Evolutionary conservation across 192 early-diverging fungal genomes (phyloP).

Genomic region (Gryganskiella cystojenkinii): DNA sequence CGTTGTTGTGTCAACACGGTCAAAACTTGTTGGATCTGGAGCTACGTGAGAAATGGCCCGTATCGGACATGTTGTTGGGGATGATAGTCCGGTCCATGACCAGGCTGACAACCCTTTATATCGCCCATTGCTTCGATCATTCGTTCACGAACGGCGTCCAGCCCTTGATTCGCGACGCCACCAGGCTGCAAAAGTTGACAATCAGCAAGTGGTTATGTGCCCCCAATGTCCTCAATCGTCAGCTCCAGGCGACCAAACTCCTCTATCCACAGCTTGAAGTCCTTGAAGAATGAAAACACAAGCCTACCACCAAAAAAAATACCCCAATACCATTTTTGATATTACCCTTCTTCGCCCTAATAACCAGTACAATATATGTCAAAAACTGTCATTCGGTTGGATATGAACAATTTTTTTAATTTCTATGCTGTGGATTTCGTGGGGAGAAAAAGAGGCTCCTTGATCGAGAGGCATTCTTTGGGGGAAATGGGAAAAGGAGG

Average conservation of each 20-base stretch:
- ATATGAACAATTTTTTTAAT: not conserved
- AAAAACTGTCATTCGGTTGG: too few relatives aligned
- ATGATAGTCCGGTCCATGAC: constrained; percentile 20
- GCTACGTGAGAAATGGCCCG: constrained; percentile 36
- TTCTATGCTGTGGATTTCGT: not conserved
- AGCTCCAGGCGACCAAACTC: not conserved
- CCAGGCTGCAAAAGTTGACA: constrained; percentile 10
- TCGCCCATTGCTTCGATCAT: constrained; percentile 22
- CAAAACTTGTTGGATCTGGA: constrained; percentile 27
- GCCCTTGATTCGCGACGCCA: not conserved
- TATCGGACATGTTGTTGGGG: constrained; percentile 29
- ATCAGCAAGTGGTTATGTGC: constrained; percentile 31
- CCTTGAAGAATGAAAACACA: constrained; percentile 18
- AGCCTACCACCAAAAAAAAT: too few relatives aligned
- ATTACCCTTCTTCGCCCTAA: too few relatives aligned
- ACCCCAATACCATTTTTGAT: too few relatives aligned
- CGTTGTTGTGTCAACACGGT: constrained; percentile 20
- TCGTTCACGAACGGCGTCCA: constrained; percentile 12
- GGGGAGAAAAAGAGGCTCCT: too few relatives aligned
- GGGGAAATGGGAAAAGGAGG: not conserved
- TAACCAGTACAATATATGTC: too few relatives aligned
- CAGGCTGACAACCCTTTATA: constrained; percentile 18
- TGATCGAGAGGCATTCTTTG: too few relatives aligned
- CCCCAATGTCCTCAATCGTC: not conserved
- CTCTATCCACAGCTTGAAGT: constrained; percentile 19